Conservation (phyloP, 345 rosid species). For the Chamaenerion angustifolium region DNA sequence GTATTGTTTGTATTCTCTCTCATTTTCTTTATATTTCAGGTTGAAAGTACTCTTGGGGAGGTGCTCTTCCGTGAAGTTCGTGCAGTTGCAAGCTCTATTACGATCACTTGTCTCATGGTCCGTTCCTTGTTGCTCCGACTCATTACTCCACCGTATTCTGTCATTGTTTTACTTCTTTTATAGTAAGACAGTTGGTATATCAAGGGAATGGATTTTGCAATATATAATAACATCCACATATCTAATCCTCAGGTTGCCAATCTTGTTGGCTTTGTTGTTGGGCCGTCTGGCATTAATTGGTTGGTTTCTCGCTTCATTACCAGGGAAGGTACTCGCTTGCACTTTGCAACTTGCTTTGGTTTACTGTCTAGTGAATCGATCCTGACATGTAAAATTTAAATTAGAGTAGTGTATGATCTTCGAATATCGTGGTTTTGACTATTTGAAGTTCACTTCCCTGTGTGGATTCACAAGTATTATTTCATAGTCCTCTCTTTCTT, state of each 20-base stretch:
- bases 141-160: too few relatives aligned
- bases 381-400: background rate
- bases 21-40: slow-evolving; percentile 21
- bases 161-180: too few relatives aligned
- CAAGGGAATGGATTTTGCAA: too few relatives aligned
- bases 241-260: slow-evolving; percentile 52
- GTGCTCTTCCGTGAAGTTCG: slow-evolving; percentile 50
- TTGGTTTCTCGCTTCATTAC: slow-evolving; percentile 46
- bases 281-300: slow-evolving; percentile 75
- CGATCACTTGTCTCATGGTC: slow-evolving; percentile 91
- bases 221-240: too few relatives aligned
- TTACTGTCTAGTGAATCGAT: background rate
- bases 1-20: slow-evolving; percentile 7
- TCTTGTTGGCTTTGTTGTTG: slow-evolving; percentile 85
- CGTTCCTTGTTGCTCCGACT: slow-evolving; percentile 7
- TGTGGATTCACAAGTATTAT: background rate
- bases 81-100: slow-evolving; percentile 74
- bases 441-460: slow-evolving; percentile 2
- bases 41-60: slow-evolving; percentile 38
- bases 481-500: too few relatives aligned
- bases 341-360: background rate
- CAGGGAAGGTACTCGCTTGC: slow-evolving; percentile 37
- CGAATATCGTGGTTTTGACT: too few relatives aligned
- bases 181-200: too few relatives aligned
- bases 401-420: background rate